Evolutionary conservation across 2,329 filamentous ascomycete genomes (phyloP), one percentile per base, ranked within the genome.

Genomic region (Ilyonectria mors-panacis): DNA sequence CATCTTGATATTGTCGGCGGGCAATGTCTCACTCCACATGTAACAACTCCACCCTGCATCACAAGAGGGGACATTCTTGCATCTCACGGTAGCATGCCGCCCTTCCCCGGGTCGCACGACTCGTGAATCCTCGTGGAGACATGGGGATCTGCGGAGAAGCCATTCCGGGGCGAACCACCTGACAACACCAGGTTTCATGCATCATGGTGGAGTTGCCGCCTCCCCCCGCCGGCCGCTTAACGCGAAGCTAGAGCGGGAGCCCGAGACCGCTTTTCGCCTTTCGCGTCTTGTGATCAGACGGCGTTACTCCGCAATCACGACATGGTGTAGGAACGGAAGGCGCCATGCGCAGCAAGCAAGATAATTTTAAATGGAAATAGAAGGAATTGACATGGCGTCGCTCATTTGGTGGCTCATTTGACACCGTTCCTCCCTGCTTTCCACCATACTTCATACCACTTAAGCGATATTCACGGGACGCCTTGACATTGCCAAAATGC

Each of bases 191-290:
- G 17, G 26, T 17, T 47, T 17, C 15, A 56, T 13, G 35, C 10
- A 17, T 15, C 23, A 44, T 47, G 53, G 67, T 69, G 67, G 67
- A 58, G 47, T 54, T 69, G 67, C 67, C 67, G 67, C 67, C 58
- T 59, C 53, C 54, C 67, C 67, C 67, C 67, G 64, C 30, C 45
- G 39, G n/a, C 39, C 8, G 15, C n/a, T 42, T n/a, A 6, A 19
- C 17, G 15, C 39, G 15, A 42, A 8, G 15, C 39, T 42, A 42
- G 26, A 45, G 35, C 35, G 37, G 33, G n/a, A 26, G n/a, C 13
- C 33, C 35, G 53, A 63, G 21, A 51, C 48, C 45, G 48, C 45
- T 42, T 33, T 26, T 48, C 26, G n/a, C 26, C 33, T 51, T 51
- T 8, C 3, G n/a, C n/a, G 39, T 50, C 33, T 30, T 28, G 42